A percentile compares a stretch with the other conserved stretches of the same genome.
These are phyloP conservation scores for Elongisporangium prolatum DNA, from an alignment of 352 stramenopile species.

Conservation along the genomic window DNA sequence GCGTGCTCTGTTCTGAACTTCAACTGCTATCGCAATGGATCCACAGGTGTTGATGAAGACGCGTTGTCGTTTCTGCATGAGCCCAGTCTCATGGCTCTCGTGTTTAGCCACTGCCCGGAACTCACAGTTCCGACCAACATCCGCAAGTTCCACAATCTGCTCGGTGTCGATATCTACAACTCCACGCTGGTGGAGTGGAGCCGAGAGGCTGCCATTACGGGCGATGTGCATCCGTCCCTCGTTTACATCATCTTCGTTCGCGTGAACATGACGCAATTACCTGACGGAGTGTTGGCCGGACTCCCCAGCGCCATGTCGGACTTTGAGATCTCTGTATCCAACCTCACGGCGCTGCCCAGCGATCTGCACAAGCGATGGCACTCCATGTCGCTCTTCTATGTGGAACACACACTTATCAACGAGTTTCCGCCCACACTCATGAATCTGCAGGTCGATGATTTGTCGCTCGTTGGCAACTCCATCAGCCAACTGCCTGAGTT, in stretches of 20 bases:
- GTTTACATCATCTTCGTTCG: slow-evolving; percentile 36
- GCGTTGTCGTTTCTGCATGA: slow-evolving; percentile 19
- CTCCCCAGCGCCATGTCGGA: slow-evolving; percentile 37
- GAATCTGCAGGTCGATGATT: slow-evolving; percentile 15
- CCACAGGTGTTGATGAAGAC: neutral
- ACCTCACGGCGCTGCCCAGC: slow-evolving; percentile 20
- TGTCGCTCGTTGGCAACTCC: slow-evolving; percentile 30
- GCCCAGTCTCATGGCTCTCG: slow-evolving; percentile 21
- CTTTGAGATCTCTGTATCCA: slow-evolving; percentile 36
- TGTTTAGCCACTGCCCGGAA: slow-evolving; percentile 41
- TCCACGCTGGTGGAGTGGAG: slow-evolving; percentile 36
- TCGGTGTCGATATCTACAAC: slow-evolving; percentile 56
- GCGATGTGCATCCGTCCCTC: slow-evolving; percentile 20
- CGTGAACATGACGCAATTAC: slow-evolving; percentile 43
- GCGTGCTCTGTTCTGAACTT: slow-evolving; percentile 30
- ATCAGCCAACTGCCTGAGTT: slow-evolving; percentile 21
- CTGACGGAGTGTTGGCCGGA: slow-evolving; percentile 23
- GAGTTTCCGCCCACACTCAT: slow-evolving; percentile 21
- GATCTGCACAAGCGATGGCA: slow-evolving; percentile 23
- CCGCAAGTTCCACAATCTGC: slow-evolving; percentile 26
- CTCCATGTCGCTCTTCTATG: slow-evolving; percentile 25
- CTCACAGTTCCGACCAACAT: slow-evolving; percentile 30
- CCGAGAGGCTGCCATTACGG: slow-evolving; percentile 25
- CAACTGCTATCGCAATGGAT: slow-evolving; percentile 23
- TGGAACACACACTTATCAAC: slow-evolving; percentile 24